Evolutionary conservation across 176 grass and related monocot genomes (phyloP), one percentile per base, ranked within the genome.

Genomic region (Poa pratensis): DNA sequence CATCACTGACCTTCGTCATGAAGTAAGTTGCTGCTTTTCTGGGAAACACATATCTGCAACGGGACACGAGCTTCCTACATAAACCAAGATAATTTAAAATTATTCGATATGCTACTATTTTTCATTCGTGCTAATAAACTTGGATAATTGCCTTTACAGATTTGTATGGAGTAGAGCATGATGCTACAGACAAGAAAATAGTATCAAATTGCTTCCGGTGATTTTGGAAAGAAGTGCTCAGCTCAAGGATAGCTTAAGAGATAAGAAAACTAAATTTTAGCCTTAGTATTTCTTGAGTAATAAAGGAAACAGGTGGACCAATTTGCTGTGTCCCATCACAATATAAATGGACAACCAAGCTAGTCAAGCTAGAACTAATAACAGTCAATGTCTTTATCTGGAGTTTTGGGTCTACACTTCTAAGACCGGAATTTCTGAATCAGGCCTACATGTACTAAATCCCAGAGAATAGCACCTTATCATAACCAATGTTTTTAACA

Each of bases 1-100:
- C 61, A 85, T 55, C 22, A 68, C 85, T 84, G 55, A 96, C 96
- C 93, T 92, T 97, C 95, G 85, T 92, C 88, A 82, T 76, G 92
- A 53, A 92, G 77, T 82, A 92, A 67, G 49, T 89, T 90, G 76
- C 73, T 92, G 64, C 77, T 91, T 83, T 98, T 98, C 61, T 98
- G 93, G 79, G 91, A 92, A 82, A 95, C 87, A 92, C 91, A 83
- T 69, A 98, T 98, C 73, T 96, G 96, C 39, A 98, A 86, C 34
- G 96, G 93, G 66, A 89, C 78, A 86, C 90, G 82, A 65, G 91
- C 78, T 91, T 98, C 93, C 96, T 98, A 73, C 53, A 86, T 11
- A 80, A 84, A 71, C 3, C 4, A 87, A 73, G 18, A 63, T 18
- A 70, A 27, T 75, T 78, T 80, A 68, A 55, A 43, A 59, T 75